Base-by-base conservation (phyloP, 768 basidiomycete species). In the Suillus sp. region DNA sequence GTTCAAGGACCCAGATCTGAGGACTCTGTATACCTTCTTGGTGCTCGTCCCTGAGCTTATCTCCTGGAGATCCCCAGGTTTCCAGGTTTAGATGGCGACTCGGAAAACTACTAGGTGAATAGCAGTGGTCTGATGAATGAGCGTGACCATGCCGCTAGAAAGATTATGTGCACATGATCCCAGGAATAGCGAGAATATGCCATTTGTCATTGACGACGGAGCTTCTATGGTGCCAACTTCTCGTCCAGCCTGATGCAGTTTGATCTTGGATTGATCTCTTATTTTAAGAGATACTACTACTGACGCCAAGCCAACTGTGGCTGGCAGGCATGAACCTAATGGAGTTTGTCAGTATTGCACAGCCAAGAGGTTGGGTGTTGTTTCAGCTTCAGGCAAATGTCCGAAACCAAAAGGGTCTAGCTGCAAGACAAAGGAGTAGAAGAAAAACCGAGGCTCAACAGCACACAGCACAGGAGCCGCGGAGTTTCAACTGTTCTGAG, bases 41-140 rank as follows among this genome's bases (percentile, higher is more conserved):
- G 50, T 51, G 50, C 50, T 32, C 16, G 50, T 51, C 18, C 50
- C 50, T 51, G 51, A 13, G 20, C 51, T 53, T 53, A 53, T 53
- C 51, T 53, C 51, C 51, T 53, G 51, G 51, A 53, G 51, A 53
- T 53, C 51, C 51, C 51, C 51, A 53, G 50, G 27, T 9, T n/a
- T 53, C 30, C 2, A 20, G 20, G 51, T 53, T 32, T 18, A 53
- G 30, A 53, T 53, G 30, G 30, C 32, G 51, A 20, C 51, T 32
- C 30, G 51, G 9, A 32, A 20, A 53, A 53, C 18, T n/a, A 32
- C 30, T 13, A 32, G 51, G 30, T 20, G 18, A 32, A 20, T 10
- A 32, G 20, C 30, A 20, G 30, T 20, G 10, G 50, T 51, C 27
- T 30, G 50, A 30, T 18, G 18, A 53, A 13, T 20, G 30, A 51